Base-by-base conservation (phyloP, 345 rosid species). In the Eucalyptus marginata region DNA sequence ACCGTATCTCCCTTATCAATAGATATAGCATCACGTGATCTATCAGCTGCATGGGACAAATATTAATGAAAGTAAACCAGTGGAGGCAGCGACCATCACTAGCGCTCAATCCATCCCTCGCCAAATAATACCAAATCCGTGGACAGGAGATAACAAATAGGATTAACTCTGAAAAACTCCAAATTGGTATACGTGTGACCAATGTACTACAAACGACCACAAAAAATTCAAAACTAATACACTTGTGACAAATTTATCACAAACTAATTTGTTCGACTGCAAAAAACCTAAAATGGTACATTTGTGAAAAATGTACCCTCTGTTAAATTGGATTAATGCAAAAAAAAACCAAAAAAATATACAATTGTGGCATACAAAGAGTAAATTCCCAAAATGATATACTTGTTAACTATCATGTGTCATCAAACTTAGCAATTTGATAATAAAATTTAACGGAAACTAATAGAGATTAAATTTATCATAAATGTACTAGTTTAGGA, bases 311-410 rank as follows among this genome's bases (percentile, higher is more conserved):
- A 51, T 51, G 3, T 2, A 5, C 1, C 9, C 2, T 51, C 4
- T 17, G 0, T 51, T 17, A 51, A 51, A 51, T 52, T 18, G 1
- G 0, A 52, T 52, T 52, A 20, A 52, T 52, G 2, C 0, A 0
- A 52, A 25, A 52, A 52, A 52, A 52, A 52, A 52, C 10, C 10
- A 7, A 18, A 52, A 52, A 52, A 52, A 52, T 0, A 52, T 52
- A 52, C 25, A 52, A 52, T 2, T 0, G 0, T 52, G 10, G 5
- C 25, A 3, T 52, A 52, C 0, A 2, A 7, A 52, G 24, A 18
- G 10, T 0, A 52, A 3, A 52, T 7, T 52, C 4, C 2, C 10
- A 52, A 52, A 52, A 0, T 18, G 4, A 0, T 52, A 52, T 0
- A 18, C 0, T 52, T 18, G 0, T 18, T 52, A 52, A 52, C 2